A percentile compares a stretch with the other conserved stretches of the same genome.
Conservation (phyloP, 257 asterid species). For the Jacaranda mimosifolia region DNA sequence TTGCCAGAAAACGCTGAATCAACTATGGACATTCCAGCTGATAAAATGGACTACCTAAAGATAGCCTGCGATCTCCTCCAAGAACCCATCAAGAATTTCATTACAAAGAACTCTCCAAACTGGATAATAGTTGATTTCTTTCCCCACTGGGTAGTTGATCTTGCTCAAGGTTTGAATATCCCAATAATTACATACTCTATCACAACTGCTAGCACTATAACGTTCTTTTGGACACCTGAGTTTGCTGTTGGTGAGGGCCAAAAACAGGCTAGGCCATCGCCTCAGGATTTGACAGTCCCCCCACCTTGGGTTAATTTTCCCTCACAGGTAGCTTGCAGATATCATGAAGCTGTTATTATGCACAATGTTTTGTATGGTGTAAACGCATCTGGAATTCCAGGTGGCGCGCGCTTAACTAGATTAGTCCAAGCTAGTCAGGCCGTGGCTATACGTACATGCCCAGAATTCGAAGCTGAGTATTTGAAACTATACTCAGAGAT, state of each 20-base stretch:
- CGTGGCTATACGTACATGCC: constrained; percentile 28
- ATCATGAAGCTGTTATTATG: constrained; percentile 25
- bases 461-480: too few species aligned
- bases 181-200: background rate
- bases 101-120: too few species aligned
- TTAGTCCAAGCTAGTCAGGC: constrained; percentile 21
- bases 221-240: constrained; percentile 25
- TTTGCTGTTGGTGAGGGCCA: background rate
- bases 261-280: background rate
- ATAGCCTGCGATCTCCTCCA: too few species aligned
- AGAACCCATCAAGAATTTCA: too few species aligned
- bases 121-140: too few species aligned
- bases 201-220: background rate
- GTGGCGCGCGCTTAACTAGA: constrained; percentile 22
- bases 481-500: background rate
- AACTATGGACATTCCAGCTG: constrained; percentile 37
- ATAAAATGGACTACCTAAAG: background rate
- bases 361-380: background rate
- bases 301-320: constrained; percentile 39
- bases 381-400: constrained; percentile 28
- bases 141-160: too few species aligned
- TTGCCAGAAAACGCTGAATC: constrained; percentile 45
- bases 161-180: background rate
- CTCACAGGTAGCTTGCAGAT: constrained; percentile 28
- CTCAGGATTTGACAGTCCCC: constrained; percentile 1